A percentile compares a stretch with the other conserved stretches of the same genome.
Evolutionary conservation across 2,329 filamentous ascomycete species (phyloP).

Genomic region (Stemphylium vesicarium): DNA sequence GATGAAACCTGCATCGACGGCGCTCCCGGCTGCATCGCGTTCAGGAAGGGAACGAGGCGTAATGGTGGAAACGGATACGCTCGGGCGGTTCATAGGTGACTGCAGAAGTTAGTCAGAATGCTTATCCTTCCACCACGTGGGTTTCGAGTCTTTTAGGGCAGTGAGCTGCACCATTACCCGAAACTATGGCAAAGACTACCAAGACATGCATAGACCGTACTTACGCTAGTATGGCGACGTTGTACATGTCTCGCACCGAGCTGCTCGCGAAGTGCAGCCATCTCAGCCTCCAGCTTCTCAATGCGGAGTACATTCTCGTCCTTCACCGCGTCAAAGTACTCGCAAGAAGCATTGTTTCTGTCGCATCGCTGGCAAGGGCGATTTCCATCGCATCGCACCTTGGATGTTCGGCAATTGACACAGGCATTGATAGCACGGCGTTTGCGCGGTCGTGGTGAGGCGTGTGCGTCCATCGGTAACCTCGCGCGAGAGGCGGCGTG

Average conservation of each 20-base stretch:
- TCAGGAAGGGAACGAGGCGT: constrained; percentile 5
- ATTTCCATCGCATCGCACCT: constrained; percentile 42
- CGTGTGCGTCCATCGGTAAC: constrained; percentile 22
- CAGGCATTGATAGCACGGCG: constrained; percentile 45
- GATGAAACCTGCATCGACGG: constrained; percentile 33
- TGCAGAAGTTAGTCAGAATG: constrained; percentile 1
- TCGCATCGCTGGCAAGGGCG: constrained; percentile 41
- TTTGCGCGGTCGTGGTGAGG: constrained; percentile 34
- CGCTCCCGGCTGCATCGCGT: constrained; percentile 19
- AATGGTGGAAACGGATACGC: neutral
- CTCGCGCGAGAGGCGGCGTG: constrained; percentile 17
- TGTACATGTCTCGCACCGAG: neutral
- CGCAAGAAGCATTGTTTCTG: constrained; percentile 31
- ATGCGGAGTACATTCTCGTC: constrained; percentile 34
- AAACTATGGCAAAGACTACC: neutral
- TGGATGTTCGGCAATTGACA: constrained; percentile 37
- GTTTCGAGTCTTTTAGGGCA: neutral
- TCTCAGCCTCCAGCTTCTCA: constrained; percentile 37
- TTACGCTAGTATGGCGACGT: constrained; percentile 2
- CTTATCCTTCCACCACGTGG: neutral
- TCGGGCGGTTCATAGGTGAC: constrained; percentile 3
- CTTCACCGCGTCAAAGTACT: constrained; percentile 35
- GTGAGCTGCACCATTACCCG: no score
- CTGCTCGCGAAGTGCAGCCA: constrained; percentile 23
- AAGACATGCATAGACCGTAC: neutral